Conservation (phyloP, 805 yeast species). For the Candida methanosorbosa region DNA sequence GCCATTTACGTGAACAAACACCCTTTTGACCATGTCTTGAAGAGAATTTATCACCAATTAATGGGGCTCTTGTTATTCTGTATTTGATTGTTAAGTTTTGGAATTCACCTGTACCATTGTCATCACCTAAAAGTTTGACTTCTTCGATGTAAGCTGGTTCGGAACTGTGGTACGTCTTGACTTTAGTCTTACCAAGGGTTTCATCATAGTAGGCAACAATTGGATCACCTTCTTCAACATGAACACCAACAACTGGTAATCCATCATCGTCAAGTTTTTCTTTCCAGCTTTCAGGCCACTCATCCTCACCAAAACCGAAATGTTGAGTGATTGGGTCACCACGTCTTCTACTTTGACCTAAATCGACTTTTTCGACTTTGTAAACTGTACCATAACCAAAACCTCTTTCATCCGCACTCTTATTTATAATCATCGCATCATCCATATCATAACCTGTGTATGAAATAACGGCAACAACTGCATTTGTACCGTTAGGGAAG, state of each 20-base stretch:
- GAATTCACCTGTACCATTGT: constrained; percentile 64
- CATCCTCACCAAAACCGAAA: constrained; percentile 89
- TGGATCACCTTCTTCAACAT: constrained; percentile 93
- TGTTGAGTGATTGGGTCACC: constrained; percentile 95
- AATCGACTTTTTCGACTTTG: constrained; percentile 88
- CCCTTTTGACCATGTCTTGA: constrained; percentile 98
- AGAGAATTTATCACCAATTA: constrained; percentile 96
- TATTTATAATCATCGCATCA: constrained; percentile 97
- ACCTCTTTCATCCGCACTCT: constrained; percentile 96
- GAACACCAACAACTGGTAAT: constrained; percentile 79
- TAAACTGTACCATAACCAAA: constrained; percentile 96
- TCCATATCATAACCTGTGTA: constrained; percentile 99
- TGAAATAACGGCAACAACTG: constrained; percentile 97
- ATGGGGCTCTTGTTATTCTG: constrained; percentile 84
- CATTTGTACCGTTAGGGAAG: constrained; percentile 97
- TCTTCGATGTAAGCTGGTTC: constrained; percentile 96
- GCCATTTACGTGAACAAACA: constrained; percentile 98
- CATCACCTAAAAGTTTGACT: constrained; percentile 87
- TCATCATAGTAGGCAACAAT: constrained; percentile 90
- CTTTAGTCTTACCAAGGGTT: constrained; percentile 80
- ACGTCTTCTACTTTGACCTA: constrained; percentile 66
- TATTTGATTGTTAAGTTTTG: constrained; percentile 83
- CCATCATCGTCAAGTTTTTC: constrained; percentile 88
- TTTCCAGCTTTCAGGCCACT: constrained; percentile 88
- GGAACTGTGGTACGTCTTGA: constrained; percentile 85